Percentiles rank a stretch among this genome's conserved stretches.
These are phyloP conservation scores for Bretziella fagacearum DNA, from an alignment of 2,329 filamentous ascomycete genomes.

Conservation along the genomic window DNA sequence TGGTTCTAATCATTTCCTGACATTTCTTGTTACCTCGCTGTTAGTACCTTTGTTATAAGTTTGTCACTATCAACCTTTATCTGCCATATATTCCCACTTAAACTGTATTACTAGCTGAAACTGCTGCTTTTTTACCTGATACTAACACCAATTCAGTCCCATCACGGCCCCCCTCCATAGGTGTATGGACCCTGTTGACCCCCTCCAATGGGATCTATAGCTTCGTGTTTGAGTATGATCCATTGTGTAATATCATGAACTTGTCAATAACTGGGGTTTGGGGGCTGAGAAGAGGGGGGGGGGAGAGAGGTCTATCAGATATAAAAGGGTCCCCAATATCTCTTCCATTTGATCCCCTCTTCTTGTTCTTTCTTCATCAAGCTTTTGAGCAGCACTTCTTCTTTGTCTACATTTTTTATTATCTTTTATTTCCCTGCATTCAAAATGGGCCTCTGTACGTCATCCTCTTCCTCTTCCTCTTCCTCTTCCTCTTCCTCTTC, in stretches of 20 bases:
- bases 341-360: too few species aligned
- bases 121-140: background rate
- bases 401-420: background rate
- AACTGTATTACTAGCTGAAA: background rate
- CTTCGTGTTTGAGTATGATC: too few species aligned
- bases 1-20: too few species aligned
- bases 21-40: too few species aligned
- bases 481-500: background rate
- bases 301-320: too few species aligned
- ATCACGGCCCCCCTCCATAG: background rate
- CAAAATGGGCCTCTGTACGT: slow-evolving; percentile 12
- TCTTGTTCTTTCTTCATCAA: too few species aligned
- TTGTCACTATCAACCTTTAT: background rate
- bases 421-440: background rate
- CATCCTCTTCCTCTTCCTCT: background rate
- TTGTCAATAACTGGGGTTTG: too few species aligned
- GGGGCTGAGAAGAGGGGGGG: too few species aligned
- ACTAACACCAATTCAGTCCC: background rate
- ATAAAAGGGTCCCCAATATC: too few species aligned
- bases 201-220: too few species aligned
- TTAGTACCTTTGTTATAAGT: background rate
- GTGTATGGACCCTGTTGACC: background rate
- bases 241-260: too few species aligned
- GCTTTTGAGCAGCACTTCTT: too few species aligned
- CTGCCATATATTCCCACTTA: background rate